These are phyloP conservation scores for Amanita thiersii DNA, from an alignment of 768 basidiomycete genomes.

Conservation along the genomic window DNA sequence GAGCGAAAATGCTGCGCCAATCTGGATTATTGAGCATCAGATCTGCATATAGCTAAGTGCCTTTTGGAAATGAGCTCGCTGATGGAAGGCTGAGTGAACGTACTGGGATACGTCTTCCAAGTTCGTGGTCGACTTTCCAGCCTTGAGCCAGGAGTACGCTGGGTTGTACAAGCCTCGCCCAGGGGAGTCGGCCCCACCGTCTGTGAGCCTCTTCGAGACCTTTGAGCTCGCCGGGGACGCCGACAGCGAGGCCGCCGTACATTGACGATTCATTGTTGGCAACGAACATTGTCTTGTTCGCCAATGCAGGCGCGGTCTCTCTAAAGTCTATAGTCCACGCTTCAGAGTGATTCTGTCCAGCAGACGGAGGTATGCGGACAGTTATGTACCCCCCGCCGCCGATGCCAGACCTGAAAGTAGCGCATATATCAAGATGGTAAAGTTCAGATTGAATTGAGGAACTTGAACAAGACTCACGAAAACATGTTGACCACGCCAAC, in stretches of 20 bases:
- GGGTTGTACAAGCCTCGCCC: constrained; percentile 73
- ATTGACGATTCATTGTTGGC: constrained; percentile 41
- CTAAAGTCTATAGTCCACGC: constrained; percentile 81
- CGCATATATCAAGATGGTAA: constrained; percentile 8
- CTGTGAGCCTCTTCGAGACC: constrained; percentile 80
- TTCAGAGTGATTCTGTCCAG: constrained; percentile 36
- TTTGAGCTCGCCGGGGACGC: constrained; percentile 83
- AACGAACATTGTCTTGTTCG: constrained; percentile 74
- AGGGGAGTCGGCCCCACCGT: constrained; percentile 75
- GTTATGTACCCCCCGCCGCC: constrained; percentile 89
- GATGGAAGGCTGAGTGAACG: constrained; percentile 3
- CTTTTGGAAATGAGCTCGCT: background rate
- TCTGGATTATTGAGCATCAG: constrained; percentile 62
- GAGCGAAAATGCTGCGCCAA: constrained; percentile 82
- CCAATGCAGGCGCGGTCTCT: constrained; percentile 70
- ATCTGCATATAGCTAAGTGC: constrained; percentile 31
- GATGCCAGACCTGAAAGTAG: constrained; percentile 54
- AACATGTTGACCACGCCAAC: constrained; percentile 85
- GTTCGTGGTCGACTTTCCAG: constrained; percentile 73
- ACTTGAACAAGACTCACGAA: constrained; percentile 42
- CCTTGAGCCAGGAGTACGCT: constrained; percentile 66
- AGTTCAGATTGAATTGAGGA: background rate
- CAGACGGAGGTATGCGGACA: constrained; percentile 59
- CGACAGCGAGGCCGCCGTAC: constrained; percentile 82
- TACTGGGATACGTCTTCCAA: constrained; percentile 67